Percentiles rank a stretch among this genome's conserved stretches.
phyloP scores from a whole-genome alignment of 106 monocot genomes.

The Narthecium ossifragum region DNA sequence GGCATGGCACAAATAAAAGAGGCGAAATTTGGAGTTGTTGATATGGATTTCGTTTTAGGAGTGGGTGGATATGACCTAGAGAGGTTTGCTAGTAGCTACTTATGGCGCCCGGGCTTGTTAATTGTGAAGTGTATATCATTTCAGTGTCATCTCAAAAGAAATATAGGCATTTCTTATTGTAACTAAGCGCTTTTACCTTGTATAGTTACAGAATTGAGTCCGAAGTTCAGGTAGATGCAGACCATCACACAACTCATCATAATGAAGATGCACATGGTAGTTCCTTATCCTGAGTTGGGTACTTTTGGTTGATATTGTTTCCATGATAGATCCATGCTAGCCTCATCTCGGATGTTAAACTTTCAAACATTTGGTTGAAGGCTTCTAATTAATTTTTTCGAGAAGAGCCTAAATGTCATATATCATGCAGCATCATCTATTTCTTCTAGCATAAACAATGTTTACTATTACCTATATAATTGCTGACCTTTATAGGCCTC shows the following conservation, averaged over 20 bases:
- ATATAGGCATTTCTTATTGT: no score
- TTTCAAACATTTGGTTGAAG: background rate
- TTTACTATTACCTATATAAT: background rate
- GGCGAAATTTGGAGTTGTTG: conserved; percentile 81
- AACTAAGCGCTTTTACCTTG: background rate
- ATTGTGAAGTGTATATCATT: no score
- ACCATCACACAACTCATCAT: conserved; percentile 24
- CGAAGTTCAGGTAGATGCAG: conserved; percentile 42
- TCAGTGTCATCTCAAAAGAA: no score
- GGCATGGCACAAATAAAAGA: conserved; percentile 73
- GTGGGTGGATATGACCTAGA: conserved; percentile 95
- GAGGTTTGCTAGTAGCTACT: conserved; percentile 48
- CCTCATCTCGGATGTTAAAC: background rate
- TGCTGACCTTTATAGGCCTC: background rate
- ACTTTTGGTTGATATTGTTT: no score
- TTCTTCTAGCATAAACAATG: background rate
- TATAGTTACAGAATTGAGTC: conserved; percentile 58
- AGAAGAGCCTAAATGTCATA: no score
- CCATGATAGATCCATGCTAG: no score
- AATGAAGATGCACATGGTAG: conserved; percentile 58
- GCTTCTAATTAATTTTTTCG: background rate
- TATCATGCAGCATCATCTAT: no score
- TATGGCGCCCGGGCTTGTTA: no score
- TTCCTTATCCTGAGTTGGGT: background rate
- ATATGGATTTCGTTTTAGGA: conserved; percentile 94